Percentiles rank a stretch among this genome's conserved stretches.
These are phyloP conservation scores for Prunus padus DNA, from an alignment of 306 rosid species.

Conservation along the genomic window DNA sequence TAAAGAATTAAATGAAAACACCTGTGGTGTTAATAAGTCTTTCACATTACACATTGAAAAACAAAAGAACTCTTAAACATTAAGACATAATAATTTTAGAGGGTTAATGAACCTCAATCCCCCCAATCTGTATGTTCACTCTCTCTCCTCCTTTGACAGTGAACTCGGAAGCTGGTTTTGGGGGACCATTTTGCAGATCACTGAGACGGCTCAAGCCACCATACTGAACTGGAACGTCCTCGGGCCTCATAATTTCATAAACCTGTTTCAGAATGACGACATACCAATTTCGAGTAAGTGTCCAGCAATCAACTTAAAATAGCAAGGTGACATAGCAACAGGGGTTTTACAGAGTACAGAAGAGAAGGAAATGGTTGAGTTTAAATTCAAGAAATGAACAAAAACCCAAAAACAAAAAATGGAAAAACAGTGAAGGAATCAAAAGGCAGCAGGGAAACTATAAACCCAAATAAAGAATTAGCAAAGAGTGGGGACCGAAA, in stretches of 20 bases:
- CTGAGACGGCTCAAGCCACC: slow-evolving; percentile 76
- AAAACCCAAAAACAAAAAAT: slow-evolving; percentile 8
- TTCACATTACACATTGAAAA: too few relatives aligned
- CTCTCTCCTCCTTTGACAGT: slow-evolving; percentile 92
- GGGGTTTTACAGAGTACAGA: not conserved
- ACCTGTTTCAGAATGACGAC: slow-evolving; percentile 44
- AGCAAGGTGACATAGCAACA: too few relatives aligned
- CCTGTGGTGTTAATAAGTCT: too few relatives aligned
- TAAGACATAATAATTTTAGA: not conserved
- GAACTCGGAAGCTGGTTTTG: slow-evolving; percentile 95
- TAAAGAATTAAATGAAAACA: too few relatives aligned
- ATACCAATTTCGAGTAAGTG: slow-evolving; percentile 2
- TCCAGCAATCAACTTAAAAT: not conserved
- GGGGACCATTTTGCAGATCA: slow-evolving; percentile 74
- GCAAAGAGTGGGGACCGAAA: too few relatives aligned
- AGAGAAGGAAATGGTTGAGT: not conserved
- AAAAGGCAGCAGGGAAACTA: not conserved
- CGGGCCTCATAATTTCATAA: slow-evolving; percentile 88
- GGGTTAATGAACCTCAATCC: slow-evolving; percentile 68
- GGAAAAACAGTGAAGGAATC: slow-evolving; percentile 1
- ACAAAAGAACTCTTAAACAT: too few relatives aligned
- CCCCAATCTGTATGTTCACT: slow-evolving; percentile 94
- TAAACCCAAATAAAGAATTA: too few relatives aligned
- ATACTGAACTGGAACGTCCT: slow-evolving; percentile 87
- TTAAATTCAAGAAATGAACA: slow-evolving; percentile 1